Conservation (phyloP, 192 early-diverging fungal genomes). For the Phlyctochytrium planicorne region DNA sequence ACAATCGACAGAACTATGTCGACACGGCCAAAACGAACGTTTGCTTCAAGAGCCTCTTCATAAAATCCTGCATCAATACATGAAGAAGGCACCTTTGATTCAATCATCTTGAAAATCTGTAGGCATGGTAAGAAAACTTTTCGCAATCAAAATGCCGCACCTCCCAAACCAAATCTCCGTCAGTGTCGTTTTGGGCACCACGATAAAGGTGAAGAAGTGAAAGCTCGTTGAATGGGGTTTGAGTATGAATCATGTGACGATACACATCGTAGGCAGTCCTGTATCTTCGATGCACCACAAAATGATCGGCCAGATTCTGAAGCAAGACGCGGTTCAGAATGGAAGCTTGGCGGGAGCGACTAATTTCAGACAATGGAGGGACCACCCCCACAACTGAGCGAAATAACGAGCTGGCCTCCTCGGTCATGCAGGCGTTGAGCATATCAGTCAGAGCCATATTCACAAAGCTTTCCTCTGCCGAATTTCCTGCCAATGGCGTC, state of each 20-base stretch:
- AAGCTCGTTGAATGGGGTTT: slow-evolving; percentile 9
- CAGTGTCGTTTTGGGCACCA: slow-evolving; percentile 4
- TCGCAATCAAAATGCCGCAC: background rate
- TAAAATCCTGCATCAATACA: slow-evolving; percentile 11
- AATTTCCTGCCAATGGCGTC: background rate
- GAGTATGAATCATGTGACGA: background rate
- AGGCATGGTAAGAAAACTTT: background rate
- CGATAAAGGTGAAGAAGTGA: slow-evolving; percentile 15
- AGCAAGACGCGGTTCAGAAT: background rate
- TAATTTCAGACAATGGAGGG: background rate
- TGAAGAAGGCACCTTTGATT: background rate
- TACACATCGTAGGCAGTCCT: background rate
- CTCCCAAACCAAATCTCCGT: slow-evolving; percentile 9
- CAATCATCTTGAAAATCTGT: slow-evolving; percentile 24
- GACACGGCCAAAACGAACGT: slow-evolving; percentile 4
- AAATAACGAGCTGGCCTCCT: background rate
- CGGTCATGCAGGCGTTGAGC: slow-evolving; percentile 2
- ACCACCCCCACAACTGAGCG: background rate
- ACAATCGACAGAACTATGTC: slow-evolving; percentile 18
- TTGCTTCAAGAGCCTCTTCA: slow-evolving; percentile 7
- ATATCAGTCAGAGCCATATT: slow-evolving; percentile 14
- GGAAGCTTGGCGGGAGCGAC: background rate
- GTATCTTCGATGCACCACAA: background rate
- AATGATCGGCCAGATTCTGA: background rate
- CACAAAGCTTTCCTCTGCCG: slow-evolving; percentile 14